These are phyloP conservation scores for Gorgonomyces haynaldii DNA, from an alignment of 192 early-diverging fungal species.

Conservation along the genomic window DNA sequence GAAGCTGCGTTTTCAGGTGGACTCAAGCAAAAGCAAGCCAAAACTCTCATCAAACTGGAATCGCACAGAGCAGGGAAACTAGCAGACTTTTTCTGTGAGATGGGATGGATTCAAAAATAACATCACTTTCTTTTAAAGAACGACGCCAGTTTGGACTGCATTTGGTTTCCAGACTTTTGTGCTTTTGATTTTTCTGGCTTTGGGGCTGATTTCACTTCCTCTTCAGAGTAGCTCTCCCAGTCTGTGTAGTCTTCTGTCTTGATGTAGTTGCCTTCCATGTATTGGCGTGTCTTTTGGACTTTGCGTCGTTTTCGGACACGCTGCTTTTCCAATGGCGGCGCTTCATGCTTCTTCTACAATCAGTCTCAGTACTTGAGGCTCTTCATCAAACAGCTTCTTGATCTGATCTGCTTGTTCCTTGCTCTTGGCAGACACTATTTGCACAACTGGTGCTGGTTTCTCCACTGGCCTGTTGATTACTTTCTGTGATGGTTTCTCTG, in stretches of 20 bases:
- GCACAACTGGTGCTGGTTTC: no score
- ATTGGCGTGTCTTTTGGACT: slow-evolving; percentile 10
- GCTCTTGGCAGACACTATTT: no score
- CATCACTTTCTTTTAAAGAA: slow-evolving; percentile 5
- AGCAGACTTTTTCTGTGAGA: slow-evolving; percentile 87
- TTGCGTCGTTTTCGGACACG: slow-evolving; percentile 15
- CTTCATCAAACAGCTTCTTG: slow-evolving; percentile 1
- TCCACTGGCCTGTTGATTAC: no score
- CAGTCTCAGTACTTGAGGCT: background rate
- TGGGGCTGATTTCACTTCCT: background rate
- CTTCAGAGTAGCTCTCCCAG: slow-evolving; percentile 23
- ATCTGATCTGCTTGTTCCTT: background rate
- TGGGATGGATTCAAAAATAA: slow-evolving; percentile 66
- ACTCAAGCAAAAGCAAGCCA: slow-evolving; percentile 62
- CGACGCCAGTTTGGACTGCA: background rate
- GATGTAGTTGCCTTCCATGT: slow-evolving; percentile 24
- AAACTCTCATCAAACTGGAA: slow-evolving; percentile 88
- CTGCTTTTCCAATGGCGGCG: background rate
- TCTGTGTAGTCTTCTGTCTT: slow-evolving; percentile 24
- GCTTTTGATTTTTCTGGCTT: slow-evolving; percentile 5
- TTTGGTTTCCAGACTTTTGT: background rate
- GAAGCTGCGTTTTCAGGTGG: slow-evolving; percentile 66
- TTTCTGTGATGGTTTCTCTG: no score
- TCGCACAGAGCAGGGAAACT: slow-evolving; percentile 75
- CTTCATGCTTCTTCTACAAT: background rate